Percentiles rank a stretch among this genome's conserved stretches.
Evolutionary conservation across 208 protist species (phyloP).

Genomic region (Trypanosoma scelopori): DNA sequence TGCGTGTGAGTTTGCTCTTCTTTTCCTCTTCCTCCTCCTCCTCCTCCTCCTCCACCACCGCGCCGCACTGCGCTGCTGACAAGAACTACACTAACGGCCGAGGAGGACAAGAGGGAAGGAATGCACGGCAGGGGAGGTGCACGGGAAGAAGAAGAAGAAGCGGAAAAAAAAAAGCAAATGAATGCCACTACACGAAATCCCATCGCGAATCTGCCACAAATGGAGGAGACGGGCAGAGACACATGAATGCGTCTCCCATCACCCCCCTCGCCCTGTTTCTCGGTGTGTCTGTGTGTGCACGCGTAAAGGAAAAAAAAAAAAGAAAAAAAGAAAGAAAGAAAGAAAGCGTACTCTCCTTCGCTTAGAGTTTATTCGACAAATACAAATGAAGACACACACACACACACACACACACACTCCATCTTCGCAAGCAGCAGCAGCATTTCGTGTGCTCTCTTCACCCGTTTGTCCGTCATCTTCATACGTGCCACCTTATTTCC

Average conservation of each 20-base stretch:
- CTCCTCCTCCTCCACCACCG: neutral
- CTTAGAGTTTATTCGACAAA: neutral
- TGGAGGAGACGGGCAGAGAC: too few species aligned
- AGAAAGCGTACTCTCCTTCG: neutral
- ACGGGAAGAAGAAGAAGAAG: slow-evolving; percentile 1
- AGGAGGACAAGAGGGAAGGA: slow-evolving; percentile 1
- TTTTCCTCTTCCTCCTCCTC: slow-evolving; percentile 1
- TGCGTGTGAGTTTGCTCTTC: neutral
- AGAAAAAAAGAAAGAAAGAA: too few species aligned
- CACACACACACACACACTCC: neutral
- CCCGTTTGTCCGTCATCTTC: neutral
- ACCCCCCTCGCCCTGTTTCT: neutral
- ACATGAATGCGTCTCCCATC: too few species aligned
- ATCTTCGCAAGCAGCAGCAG: too few species aligned
- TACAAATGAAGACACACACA: neutral
- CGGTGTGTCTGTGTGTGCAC: too few species aligned
- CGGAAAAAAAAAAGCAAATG: slow-evolving; percentile 7
- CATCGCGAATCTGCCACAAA: too few species aligned
- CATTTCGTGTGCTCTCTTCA: neutral
- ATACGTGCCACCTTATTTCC: slow-evolving; percentile 4
- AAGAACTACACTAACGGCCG: too few species aligned
- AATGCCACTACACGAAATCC: too few species aligned
- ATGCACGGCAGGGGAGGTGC: neutral
- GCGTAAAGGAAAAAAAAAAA: too few species aligned
- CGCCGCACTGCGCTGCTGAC: too few species aligned